phyloP scores from a whole-genome alignment of 2,329 filamentous ascomycete species.

The Calonectria pteridis region DNA sequence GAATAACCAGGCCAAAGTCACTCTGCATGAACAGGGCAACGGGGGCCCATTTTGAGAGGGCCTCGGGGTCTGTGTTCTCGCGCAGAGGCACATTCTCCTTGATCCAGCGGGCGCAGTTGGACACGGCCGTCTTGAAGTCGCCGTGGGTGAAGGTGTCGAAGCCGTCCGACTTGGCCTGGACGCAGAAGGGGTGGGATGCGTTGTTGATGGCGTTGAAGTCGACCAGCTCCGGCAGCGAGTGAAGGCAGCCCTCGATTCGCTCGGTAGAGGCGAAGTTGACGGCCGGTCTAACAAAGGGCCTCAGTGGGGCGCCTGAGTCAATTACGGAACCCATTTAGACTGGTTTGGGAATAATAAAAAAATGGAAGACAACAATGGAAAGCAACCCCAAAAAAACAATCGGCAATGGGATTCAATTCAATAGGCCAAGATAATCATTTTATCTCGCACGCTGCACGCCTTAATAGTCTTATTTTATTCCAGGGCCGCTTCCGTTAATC shows the following conservation, averaged over 20 bases:
- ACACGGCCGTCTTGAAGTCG: constrained; percentile 36
- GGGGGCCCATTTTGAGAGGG: constrained; percentile 28
- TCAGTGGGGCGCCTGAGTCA: constrained; percentile 5
- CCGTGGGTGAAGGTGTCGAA: constrained; percentile 33
- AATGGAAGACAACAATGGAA: background rate
- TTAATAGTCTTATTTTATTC: constrained; percentile 4
- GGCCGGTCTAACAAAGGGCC: constrained; percentile 30
- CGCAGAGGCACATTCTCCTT: constrained; percentile 24
- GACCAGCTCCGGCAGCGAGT: constrained; percentile 41
- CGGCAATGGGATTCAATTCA: background rate
- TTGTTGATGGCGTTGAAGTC: constrained; percentile 46
- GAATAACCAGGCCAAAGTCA: constrained; percentile 44
- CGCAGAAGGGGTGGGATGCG: constrained; percentile 41
- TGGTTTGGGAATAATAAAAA: background rate
- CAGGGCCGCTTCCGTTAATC: background rate
- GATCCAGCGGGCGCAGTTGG: constrained; percentile 36
- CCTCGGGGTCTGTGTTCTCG: constrained; percentile 8
- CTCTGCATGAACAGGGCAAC: constrained; percentile 48
- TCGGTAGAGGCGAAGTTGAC: constrained; percentile 34
- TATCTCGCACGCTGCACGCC: background rate
- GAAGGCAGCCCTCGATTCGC: constrained; percentile 27
- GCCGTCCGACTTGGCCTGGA: constrained; percentile 37
- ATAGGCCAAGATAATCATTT: background rate
- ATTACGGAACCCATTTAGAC: constrained; percentile 18
- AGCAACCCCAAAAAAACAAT: background rate